phyloP scores from a whole-genome alignment of 495 filamentous ascomycete species.

The Cercophora scortea region DNA sequence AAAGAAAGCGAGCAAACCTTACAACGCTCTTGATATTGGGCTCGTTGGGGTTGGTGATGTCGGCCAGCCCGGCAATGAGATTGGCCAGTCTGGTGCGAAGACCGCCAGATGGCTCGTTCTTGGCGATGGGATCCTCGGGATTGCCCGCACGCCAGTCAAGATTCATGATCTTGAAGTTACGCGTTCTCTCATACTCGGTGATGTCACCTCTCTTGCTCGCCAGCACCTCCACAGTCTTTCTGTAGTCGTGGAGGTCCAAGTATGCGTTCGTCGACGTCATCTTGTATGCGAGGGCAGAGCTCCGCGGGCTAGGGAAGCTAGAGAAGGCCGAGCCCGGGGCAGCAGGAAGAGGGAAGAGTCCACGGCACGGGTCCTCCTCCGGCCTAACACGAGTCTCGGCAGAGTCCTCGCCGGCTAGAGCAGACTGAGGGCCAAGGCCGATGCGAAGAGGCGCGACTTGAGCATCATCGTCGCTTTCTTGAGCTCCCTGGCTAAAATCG shows the following conservation, averaged over 20 bases:
- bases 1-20: no score
- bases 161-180: conserved; percentile 10
- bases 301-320: no score
- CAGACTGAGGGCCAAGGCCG: no score
- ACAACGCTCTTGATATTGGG: no score
- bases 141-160: conserved; percentile 14
- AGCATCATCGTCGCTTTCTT: no score
- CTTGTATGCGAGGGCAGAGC: neutral
- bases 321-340: no score
- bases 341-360: no score
- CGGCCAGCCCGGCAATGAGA: neutral
- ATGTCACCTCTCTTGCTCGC: conserved; percentile 9
- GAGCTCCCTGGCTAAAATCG: no score
- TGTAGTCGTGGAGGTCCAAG: conserved; percentile 4
- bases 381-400: no score
- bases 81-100: neutral
- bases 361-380: no score
- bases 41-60: neutral
- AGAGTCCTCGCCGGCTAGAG: no score
- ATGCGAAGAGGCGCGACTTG: no score
- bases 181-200: conserved; percentile 8
- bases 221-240: conserved; percentile 3
- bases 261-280: conserved; percentile 9
- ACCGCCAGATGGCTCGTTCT: neutral
- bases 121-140: conserved; percentile 7